Conservation (phyloP, 805 yeast genomes). For the Lipomyces yamanashiensis region DNA sequence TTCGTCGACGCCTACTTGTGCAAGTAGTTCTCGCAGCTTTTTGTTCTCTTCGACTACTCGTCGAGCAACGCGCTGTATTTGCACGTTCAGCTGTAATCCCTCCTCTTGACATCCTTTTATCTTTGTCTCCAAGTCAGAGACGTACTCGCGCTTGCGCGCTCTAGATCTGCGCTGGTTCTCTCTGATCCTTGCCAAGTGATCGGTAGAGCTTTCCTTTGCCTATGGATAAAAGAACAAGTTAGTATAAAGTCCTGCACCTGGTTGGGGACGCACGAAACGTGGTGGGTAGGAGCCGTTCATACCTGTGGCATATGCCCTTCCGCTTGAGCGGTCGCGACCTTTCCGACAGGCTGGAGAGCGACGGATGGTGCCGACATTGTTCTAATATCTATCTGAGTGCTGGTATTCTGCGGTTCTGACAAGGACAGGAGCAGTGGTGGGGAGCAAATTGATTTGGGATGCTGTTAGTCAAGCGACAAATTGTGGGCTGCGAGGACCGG, state of each 20-base stretch:
- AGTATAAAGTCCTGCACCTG: background rate
- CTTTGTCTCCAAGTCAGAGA: constrained; percentile 29
- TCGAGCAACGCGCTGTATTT: constrained; percentile 34
- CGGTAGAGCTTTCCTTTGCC: constrained; percentile 2
- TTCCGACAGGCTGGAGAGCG: background rate
- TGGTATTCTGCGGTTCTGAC: background rate
- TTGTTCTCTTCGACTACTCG: constrained; percentile 33
- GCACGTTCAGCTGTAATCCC: constrained; percentile 31
- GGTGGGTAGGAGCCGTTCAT: background rate
- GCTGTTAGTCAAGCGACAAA: no score
- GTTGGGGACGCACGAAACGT: background rate
- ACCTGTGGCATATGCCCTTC: constrained; percentile 5
- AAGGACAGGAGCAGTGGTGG: no score
- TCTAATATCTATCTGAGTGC: background rate
- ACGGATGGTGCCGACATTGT: constrained; percentile 3
- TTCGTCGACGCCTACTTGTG: constrained; percentile 22
- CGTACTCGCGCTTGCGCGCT: constrained; percentile 35
- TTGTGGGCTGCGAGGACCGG: no score
- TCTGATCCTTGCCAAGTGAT: constrained; percentile 31
- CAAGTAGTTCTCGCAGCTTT: constrained; percentile 24
- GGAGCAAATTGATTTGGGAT: no score
- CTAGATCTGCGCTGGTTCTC: constrained; percentile 34
- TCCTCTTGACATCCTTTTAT: constrained; percentile 30
- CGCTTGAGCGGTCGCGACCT: background rate
- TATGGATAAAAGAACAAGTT: background rate